Evolutionary conservation across 2,329 filamentous ascomycete species (phyloP).

Genomic region (Colletotrichum endophyticum): DNA sequence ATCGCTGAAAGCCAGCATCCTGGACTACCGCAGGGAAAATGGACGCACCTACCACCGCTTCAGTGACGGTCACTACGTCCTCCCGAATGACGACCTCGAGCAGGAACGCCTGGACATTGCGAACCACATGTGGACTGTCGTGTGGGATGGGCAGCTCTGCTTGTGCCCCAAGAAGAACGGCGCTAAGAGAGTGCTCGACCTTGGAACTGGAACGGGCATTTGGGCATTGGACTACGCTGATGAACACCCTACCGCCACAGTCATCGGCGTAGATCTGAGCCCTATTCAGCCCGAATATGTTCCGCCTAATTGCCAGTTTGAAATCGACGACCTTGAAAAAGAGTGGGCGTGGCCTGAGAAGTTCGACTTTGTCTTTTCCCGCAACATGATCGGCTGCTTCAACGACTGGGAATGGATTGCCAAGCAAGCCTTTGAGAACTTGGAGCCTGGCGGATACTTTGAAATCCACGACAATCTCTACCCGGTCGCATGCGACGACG

Average conservation of each 20-base stretch:
- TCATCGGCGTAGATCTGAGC: slow-evolving; percentile 35
- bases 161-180: slow-evolving; percentile 26
- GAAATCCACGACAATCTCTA: slow-evolving; percentile 24
- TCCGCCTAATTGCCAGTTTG: slow-evolving; percentile 32
- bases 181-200: slow-evolving; percentile 24
- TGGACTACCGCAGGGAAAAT: slow-evolving; percentile 16
- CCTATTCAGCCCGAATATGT: slow-evolving; percentile 38
- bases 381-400: slow-evolving; percentile 35
- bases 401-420: slow-evolving; percentile 24
- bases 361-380: slow-evolving; percentile 39
- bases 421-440: slow-evolving; percentile 11
- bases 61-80: slow-evolving; percentile 29
- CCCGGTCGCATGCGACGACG: slow-evolving; percentile 33
- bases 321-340: slow-evolving; percentile 35
- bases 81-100: slow-evolving; percentile 28
- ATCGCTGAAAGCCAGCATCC: slow-evolving; percentile 16
- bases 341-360: slow-evolving; percentile 24
- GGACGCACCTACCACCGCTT: slow-evolving; percentile 20
- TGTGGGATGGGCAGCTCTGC: slow-evolving; percentile 32
- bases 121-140: slow-evolving; percentile 38
- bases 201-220: slow-evolving; percentile 14
- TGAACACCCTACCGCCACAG: background rate
- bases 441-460: slow-evolving; percentile 10
- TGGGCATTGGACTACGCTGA: slow-evolving; percentile 21
- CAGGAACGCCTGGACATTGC: slow-evolving; percentile 33